These are phyloP conservation scores for Oemleria cerasiformis DNA, from an alignment of 306 rosid genomes.

Conservation along the genomic window DNA sequence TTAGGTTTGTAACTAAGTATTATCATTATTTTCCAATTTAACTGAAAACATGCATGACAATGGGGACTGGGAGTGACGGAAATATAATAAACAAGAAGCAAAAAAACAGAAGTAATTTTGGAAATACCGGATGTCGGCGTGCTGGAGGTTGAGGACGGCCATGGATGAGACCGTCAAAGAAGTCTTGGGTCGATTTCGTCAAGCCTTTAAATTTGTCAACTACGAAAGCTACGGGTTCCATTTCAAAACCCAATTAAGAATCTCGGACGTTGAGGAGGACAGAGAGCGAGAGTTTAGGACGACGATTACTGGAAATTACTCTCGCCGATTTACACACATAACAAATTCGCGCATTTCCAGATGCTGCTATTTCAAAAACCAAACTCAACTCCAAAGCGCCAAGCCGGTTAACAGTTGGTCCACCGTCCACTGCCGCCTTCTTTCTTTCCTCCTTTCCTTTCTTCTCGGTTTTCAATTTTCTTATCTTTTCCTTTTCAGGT, in stretches of 20 bases:
- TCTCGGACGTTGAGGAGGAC: neutral
- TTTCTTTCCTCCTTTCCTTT: neutral
- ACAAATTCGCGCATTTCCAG: neutral
- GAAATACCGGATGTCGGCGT: constrained; percentile 62
- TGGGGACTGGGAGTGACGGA: neutral
- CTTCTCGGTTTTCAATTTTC: neutral
- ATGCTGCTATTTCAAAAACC: constrained; percentile 4
- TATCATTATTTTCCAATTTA: no score
- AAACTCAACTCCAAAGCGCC: constrained; percentile 8
- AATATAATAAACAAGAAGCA: neutral
- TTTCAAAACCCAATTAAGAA: constrained; percentile 17
- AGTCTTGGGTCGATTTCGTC: constrained; percentile 50
- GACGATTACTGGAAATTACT: neutral
- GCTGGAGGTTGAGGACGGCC: constrained; percentile 31
- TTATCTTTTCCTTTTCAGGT: neutral
- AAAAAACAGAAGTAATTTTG: neutral
- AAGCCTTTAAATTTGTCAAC: constrained; percentile 45
- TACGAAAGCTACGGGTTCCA: constrained; percentile 52
- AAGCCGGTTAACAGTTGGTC: neutral
- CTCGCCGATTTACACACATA: neutral
- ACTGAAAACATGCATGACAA: neutral
- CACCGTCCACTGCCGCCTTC: neutral
- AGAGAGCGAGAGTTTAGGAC: neutral
- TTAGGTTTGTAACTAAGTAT: no score
- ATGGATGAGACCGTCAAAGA: constrained; percentile 41